These are phyloP conservation scores for Juncus inflexus DNA, from an alignment of 176 grass and related monocot species.

Conservation along the genomic window DNA sequence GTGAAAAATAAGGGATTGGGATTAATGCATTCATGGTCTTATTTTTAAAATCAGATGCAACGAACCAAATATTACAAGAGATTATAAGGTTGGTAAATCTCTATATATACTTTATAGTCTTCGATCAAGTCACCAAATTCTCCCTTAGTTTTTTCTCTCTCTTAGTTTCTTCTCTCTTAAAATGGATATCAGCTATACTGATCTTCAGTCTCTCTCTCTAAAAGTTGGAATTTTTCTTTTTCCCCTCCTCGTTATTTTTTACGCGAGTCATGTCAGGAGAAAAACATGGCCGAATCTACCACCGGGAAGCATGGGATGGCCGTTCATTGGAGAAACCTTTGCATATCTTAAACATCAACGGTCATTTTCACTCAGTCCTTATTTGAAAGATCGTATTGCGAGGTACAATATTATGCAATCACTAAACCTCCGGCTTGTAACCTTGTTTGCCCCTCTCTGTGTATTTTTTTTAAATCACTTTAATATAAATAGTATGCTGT, in stretches of 20 bases:
- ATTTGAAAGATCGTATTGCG: slow-evolving; percentile 24
- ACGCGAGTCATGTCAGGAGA: slow-evolving; percentile 23
- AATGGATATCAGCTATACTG: neutral
- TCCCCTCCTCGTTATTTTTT: neutral
- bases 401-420: slow-evolving; percentile 16
- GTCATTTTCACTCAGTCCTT: slow-evolving; percentile 26
- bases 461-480: neutral
- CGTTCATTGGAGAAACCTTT: slow-evolving; percentile 42
- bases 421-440: neutral
- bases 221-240: neutral
- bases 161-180: neutral
- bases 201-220: neutral
- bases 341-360: slow-evolving; percentile 30
- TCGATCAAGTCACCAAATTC: too few species aligned
- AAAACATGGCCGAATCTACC: slow-evolving; percentile 27
- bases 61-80: too few species aligned
- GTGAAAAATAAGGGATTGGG: too few species aligned
- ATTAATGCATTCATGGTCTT: too few species aligned
- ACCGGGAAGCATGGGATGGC: slow-evolving; percentile 33
- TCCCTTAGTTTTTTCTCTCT: neutral
- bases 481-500: neutral
- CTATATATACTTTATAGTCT: too few species aligned
- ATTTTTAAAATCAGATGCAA: too few species aligned
- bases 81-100: too few species aligned
- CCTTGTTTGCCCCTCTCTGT: too few species aligned